phyloP scores from a whole-genome alignment of 2,329 filamentous ascomycete genomes.

The Neopestalotiopsis rosae region DNA sequence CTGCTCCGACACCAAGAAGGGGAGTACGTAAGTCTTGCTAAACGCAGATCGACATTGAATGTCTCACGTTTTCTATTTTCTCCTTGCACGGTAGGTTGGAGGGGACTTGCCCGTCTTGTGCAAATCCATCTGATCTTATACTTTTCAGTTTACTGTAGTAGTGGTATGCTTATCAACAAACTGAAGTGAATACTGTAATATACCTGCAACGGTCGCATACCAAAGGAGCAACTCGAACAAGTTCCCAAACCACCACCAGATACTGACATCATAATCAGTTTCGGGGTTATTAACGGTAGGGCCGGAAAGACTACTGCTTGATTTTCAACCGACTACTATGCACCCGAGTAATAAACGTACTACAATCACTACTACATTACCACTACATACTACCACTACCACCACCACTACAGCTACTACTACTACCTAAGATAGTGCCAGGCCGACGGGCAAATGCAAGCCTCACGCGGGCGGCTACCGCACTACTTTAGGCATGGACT shows the following conservation, averaged over 20 bases:
- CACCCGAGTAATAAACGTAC: too few relatives aligned
- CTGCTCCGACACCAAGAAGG: not conserved
- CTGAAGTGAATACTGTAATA: not conserved
- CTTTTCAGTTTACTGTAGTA: not conserved
- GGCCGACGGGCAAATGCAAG: conserved; percentile 11
- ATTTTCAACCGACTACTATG: too few relatives aligned
- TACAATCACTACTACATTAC: not conserved
- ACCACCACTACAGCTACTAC: too few relatives aligned
- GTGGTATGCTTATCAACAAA: too few relatives aligned
- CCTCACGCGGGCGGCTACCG: conserved; percentile 15
- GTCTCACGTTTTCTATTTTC: conserved; percentile 6
- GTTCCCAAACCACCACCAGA: not conserved
- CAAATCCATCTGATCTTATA: not conserved
- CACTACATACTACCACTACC: not conserved
- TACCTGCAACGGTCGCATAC: not conserved
- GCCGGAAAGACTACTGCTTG: not conserved
- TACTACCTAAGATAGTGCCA: not conserved
- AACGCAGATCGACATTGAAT: conserved; percentile 5
- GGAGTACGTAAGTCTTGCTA: not conserved
- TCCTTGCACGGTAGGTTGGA: not conserved
- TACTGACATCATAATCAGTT: conserved; percentile 10
- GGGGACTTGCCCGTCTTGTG: not conserved
- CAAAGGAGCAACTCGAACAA: not conserved
- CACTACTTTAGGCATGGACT: conserved; percentile 7
- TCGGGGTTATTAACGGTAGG: conserved; percentile 8